Evolutionary conservation across 306 rosid species (phyloP).

Genomic region (Pyrus betulifolia): DNA sequence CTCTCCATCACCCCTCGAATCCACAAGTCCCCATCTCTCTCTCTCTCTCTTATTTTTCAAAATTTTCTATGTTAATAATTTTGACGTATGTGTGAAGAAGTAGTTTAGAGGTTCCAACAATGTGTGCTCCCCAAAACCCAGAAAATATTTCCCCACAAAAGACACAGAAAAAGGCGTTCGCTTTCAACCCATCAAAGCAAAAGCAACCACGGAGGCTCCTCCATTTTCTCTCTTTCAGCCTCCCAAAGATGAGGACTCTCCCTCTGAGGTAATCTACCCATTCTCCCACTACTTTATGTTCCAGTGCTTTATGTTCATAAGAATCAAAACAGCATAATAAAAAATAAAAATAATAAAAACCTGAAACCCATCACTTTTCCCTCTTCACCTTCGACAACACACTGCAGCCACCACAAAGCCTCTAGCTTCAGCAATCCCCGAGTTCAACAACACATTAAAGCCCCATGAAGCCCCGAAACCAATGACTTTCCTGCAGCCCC

Average conservation of each 20-base stretch:
- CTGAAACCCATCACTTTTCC: too few species aligned
- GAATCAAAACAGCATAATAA: too few species aligned
- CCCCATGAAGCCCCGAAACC: too few species aligned
- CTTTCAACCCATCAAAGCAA: conserved; percentile 45
- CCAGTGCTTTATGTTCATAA: too few species aligned
- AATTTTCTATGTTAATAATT: neutral
- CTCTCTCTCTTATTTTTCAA: neutral
- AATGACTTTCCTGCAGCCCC: too few species aligned
- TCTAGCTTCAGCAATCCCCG: too few species aligned
- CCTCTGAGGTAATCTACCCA: conserved; percentile 47
- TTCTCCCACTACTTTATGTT: conserved; percentile 1
- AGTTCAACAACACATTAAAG: too few species aligned
- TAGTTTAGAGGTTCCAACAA: conserved; percentile 42
- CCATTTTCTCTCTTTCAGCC: conserved; percentile 60
- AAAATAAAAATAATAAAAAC: too few species aligned
- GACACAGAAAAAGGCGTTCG: conserved; percentile 25
- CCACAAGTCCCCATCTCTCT: too few species aligned
- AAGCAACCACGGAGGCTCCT: conserved; percentile 40
- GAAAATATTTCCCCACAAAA: conserved; percentile 9
- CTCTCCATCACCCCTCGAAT: conserved; percentile 14
- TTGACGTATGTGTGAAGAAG: neutral
- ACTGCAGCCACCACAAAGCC: too few species aligned
- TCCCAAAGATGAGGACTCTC: conserved; percentile 38
- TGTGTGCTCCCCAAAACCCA: conserved; percentile 45
- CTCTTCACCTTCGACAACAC: too few species aligned